A percentile compares a stretch with the other conserved stretches of the same genome.
phyloP scores from a whole-genome alignment of 2,329 filamentous ascomycete species.

The Calonectria fujianensis region DNA sequence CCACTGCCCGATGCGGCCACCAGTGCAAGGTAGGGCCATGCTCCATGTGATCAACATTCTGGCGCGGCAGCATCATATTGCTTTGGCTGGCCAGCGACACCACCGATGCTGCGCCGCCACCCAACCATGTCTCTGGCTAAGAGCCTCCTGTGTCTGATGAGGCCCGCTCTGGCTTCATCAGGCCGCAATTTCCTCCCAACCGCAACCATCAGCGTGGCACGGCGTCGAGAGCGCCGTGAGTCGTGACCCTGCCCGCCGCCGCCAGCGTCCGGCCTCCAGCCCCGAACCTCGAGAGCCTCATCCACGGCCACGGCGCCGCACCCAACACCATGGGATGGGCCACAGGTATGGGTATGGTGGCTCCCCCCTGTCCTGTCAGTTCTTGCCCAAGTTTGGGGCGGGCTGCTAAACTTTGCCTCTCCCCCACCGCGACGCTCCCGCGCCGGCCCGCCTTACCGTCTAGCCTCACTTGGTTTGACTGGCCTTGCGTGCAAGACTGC shows the following conservation, averaged over 20 bases:
- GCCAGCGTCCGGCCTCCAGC: not conserved
- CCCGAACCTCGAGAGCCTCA: not conserved
- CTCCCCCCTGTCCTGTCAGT: not conserved
- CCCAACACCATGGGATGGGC: not conserved
- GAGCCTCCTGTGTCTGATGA: slow-evolving; percentile 20
- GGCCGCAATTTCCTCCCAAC: slow-evolving; percentile 20
- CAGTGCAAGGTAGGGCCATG: slow-evolving; percentile 11
- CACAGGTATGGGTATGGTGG: not conserved
- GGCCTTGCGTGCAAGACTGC: not conserved
- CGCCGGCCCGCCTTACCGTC: slow-evolving; percentile 23
- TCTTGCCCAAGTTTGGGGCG: not conserved
- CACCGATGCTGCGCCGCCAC: slow-evolving; percentile 11
- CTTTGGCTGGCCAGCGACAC: slow-evolving; percentile 24
- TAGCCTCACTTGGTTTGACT: slow-evolving; percentile 1
- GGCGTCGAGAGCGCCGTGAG: not conserved
- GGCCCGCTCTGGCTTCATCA: slow-evolving; percentile 12
- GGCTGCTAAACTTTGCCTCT: not conserved
- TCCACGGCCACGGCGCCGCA: not conserved
- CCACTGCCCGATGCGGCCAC: slow-evolving; percentile 8
- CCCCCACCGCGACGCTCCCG: slow-evolving; percentile 19
- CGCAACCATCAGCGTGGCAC: slow-evolving; percentile 8
- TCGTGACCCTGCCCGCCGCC: not conserved
- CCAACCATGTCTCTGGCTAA: slow-evolving; percentile 16
- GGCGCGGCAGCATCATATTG: slow-evolving; percentile 12
- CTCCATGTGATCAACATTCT: slow-evolving; percentile 16